Evolutionary conservation across 192 early-diverging fungal genomes (phyloP), one percentile per base, ranked within the genome.

Genomic region (Linnemannia hyalina): DNA sequence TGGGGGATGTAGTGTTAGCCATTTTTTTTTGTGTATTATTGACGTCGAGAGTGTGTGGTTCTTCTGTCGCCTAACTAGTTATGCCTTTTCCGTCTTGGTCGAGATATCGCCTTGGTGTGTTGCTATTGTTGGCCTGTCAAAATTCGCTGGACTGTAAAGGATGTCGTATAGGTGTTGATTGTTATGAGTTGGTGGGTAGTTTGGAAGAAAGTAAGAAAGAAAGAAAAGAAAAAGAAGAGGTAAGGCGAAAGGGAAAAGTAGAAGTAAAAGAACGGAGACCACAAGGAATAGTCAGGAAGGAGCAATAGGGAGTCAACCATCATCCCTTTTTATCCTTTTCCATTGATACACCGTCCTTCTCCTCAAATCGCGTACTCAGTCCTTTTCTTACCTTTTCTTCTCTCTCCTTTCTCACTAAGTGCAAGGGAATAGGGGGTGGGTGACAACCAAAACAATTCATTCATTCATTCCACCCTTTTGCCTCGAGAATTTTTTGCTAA

Each of bases 1-100:
- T 49, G 42, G 72, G 79, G 5, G 79, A 80, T 10, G 72, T 26
- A 42, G 29, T 40, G 26, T 57, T 29, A 41, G 72, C 60, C 79
- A 80, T 80, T 47, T 32, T 46, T 1, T 22, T 11, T 7, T 22
- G 20, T 29, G 41, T 73, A 46, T 29, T 73, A 16, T 29, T 4
- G 9, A 42, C 4, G 10, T 63, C 60, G 23, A 63, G 22, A 26
- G 6, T 29, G 22, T 63, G 22, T 22, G 22, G 60, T 7, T 29
- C 5, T 63, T 63, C 9, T 65, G 1, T 65, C 11, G 23, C 36
- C 38, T 29, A 0, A 6, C 15, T 29, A 13, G 13, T 29, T 65
- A 3, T n/a, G 63, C 29, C n/a, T 68, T 32, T 36, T 36, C 11
- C 13, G 32, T 13, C 16, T 11, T 15, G 10, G 44, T 46, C 11